Percentiles rank a stretch among this genome's conserved stretches.
These are phyloP conservation scores for Plectranthus barbatus DNA, from an alignment of 257 asterid genomes.

Conservation along the genomic window DNA sequence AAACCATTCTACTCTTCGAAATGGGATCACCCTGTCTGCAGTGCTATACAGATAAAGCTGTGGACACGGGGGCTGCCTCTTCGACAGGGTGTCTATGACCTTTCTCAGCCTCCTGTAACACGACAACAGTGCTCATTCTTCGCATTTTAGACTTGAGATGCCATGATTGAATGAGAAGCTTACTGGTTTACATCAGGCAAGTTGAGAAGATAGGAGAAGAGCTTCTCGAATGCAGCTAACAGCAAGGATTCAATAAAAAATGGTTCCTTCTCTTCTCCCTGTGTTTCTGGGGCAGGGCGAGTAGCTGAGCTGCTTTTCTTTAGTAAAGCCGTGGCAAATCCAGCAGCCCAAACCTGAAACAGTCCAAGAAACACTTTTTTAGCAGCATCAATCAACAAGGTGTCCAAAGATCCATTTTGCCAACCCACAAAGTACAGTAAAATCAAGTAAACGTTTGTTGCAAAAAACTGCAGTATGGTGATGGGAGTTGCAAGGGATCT, in stretches of 20 bases:
- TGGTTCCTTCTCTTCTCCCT: constrained; percentile 31
- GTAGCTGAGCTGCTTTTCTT: constrained; percentile 62
- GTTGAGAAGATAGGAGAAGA: constrained; percentile 54
- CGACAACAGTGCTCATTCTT: background rate
- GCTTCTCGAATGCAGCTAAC: constrained; percentile 53
- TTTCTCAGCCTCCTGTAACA: constrained; percentile 53
- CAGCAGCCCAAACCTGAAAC: constrained; percentile 95
- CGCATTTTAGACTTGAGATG: background rate
- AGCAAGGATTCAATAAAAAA: constrained; percentile 38
- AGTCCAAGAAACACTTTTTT: background rate
- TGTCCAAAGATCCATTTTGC: background rate
- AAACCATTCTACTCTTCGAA: constrained; percentile 49
- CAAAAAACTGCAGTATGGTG: background rate
- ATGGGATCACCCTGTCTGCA: constrained; percentile 76
- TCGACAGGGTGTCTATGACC: constrained; percentile 33
- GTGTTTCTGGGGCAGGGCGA: constrained; percentile 30
- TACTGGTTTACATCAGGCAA: constrained; percentile 54
- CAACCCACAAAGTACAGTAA: background rate
- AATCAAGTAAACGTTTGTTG: background rate
- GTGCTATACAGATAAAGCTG: constrained; percentile 78
- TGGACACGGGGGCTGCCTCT: constrained; percentile 67
- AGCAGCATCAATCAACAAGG: constrained; percentile 3
- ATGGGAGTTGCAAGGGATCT: constrained; percentile 1
- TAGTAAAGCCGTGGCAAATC: constrained; percentile 72
- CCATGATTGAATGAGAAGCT: constrained; percentile 13